phyloP scores from a whole-genome alignment of 2,329 filamentous ascomycete species.

The Cladosporium sphaerospermum region DNA sequence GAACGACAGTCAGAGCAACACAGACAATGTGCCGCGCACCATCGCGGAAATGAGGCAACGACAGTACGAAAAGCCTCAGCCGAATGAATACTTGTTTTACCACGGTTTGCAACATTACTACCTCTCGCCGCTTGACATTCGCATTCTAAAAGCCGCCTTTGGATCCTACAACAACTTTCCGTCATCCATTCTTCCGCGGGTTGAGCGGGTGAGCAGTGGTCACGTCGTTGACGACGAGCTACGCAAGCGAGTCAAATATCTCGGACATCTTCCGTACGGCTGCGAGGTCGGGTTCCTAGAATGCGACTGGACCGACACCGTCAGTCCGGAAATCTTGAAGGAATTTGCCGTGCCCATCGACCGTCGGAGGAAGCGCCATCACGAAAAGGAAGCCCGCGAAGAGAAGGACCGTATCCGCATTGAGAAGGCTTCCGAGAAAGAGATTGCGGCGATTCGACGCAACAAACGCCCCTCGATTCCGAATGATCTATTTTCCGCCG shows the following conservation, averaged over 20 bases:
- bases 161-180: conserved; percentile 77
- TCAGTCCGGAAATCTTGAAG: conserved; percentile 66
- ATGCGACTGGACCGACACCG: conserved; percentile 91
- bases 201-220: conserved; percentile 83
- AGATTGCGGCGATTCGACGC: conserved; percentile 59
- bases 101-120: conserved; percentile 83
- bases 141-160: conserved; percentile 84
- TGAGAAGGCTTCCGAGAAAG: conserved; percentile 68
- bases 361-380: conserved; percentile 66
- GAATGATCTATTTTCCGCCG: conserved; percentile 32
- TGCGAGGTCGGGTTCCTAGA: conserved; percentile 87
- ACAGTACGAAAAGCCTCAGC: conserved; percentile 39
- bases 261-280: conserved; percentile 80
- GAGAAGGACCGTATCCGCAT: conserved; percentile 79
- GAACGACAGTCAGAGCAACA: conserved; percentile 12
- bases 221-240: conserved; percentile 82
- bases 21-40: conserved; percentile 33
- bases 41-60: conserved; percentile 42
- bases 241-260: conserved; percentile 77
- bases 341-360: conserved; percentile 73
- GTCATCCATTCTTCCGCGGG: conserved; percentile 74
- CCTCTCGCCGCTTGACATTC: conserved; percentile 82
- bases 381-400: conserved; percentile 77
- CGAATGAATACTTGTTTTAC: conserved; percentile 74
- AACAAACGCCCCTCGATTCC: conserved; percentile 52